These are phyloP conservation scores for Lithospermum erythrorhizon DNA, from an alignment of 257 asterid species.

Conservation along the genomic window DNA sequence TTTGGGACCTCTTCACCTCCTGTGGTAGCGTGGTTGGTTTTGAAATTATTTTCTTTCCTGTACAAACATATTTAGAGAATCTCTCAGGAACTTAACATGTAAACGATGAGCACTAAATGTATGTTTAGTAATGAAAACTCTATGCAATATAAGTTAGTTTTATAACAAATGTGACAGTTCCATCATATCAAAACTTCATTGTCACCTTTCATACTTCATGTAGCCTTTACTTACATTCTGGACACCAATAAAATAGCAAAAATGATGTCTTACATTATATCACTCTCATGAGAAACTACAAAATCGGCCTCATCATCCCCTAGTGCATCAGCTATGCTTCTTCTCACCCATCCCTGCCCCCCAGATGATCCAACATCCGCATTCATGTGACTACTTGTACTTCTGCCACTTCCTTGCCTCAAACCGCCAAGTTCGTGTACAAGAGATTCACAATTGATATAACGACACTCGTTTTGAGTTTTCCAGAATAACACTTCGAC, in stretches of 20 bases:
- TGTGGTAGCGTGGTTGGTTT: conserved; percentile 20
- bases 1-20: conserved; percentile 24
- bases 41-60: conserved; percentile 27
- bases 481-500: conserved; percentile 76
- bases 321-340: conserved; percentile 91
- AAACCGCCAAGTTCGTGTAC: conserved; percentile 48
- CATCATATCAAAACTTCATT: neutral
- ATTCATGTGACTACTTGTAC: conserved; percentile 19
- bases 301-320: conserved; percentile 83
- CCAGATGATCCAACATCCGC: conserved; percentile 40
- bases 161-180: neutral
- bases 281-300: conserved; percentile 19
- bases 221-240: neutral
- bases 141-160: neutral
- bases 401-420: conserved; percentile 27
- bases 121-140: neutral
- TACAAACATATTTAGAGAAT: conserved; percentile 7
- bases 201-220: neutral
- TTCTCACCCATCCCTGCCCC: conserved; percentile 44
- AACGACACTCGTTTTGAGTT: conserved; percentile 72
- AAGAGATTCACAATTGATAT: conserved; percentile 68
- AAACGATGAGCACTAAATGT: neutral
- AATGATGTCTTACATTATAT: conserved; percentile 14
- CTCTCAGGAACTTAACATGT: neutral
- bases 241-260: neutral